Base-by-base conservation (phyloP, 2,329 filamentous ascomycete species). In the Apiospora hydei region DNA sequence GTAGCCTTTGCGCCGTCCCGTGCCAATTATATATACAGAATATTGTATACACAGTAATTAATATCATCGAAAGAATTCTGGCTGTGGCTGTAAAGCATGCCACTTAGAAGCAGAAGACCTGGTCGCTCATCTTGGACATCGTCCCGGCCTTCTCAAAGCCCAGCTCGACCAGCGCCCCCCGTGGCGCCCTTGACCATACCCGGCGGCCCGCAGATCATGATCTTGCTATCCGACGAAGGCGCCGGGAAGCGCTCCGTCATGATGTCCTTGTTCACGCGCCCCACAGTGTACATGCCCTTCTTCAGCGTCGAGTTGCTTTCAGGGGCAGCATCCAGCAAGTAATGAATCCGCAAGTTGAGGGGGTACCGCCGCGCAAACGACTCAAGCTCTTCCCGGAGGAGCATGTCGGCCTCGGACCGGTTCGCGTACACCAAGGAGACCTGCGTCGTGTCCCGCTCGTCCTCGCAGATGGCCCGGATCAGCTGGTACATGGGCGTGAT, bases 391-490 rank as follows among this genome's bases (percentile, higher is more conserved):
- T 83, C 74, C 0, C 88, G 82, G 21, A 92, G 80, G 10, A 92
- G 78, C 71, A 92, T 92, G 74, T 92, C 90, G 1, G 83, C 83
- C 74, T 90, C 88, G 0, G 83, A 84, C 1, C 86, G 83, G 79
- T 90, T 92, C 43, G 88, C 90, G 73, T 90, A 91, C 43, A 92
- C 79, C 5, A 92, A 81, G 64, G 82, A 87, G 57, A 91, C 79
- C 74, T 88, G 80, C 0, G 90, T 92, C 0, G 82, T 83, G 73
- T 92, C 90, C 8, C 79, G 81, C n/a, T 86, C 82, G 70, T 91
- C 87, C 76, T 91, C 89, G 76, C 88, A 90, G 71, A 92, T 90
- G 61, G 89, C 88, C 4, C 89, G 86, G 76, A 92, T 90, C 8
- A 92, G 79, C 77, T 92, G 89, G 77, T 85, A 89, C 86, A 90